These are phyloP conservation scores for Ensete glaucum DNA, from an alignment of 176 grass and related monocot genomes.

Conservation along the genomic window DNA sequence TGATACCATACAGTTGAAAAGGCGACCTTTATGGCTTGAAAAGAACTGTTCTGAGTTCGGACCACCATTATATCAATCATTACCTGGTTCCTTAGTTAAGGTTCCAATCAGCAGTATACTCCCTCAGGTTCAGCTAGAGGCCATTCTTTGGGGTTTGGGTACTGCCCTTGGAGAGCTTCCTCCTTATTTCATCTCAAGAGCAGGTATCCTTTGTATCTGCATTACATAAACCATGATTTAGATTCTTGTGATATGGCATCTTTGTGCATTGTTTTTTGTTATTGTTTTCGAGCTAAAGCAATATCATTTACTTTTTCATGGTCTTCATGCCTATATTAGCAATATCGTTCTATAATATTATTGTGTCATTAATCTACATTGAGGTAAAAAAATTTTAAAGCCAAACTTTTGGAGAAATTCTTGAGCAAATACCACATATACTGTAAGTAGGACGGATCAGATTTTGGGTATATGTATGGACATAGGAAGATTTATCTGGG, in stretches of 20 bases:
- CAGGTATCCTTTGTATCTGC: slow-evolving; percentile 39
- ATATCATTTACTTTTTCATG: background rate
- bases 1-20: slow-evolving; percentile 85
- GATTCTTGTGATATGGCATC: background rate
- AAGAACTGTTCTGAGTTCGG: slow-evolving; percentile 82
- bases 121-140: slow-evolving; percentile 77
- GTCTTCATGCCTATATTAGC: background rate
- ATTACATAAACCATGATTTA: background rate
- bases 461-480: too few species aligned
- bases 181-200: slow-evolving; percentile 96
- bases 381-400: too few species aligned
- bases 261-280: background rate
- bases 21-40: slow-evolving; percentile 74
- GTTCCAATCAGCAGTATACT: slow-evolving; percentile 78
- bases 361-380: too few species aligned
- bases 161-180: slow-evolving; percentile 95
- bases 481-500: too few species aligned
- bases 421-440: too few species aligned
- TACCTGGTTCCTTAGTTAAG: slow-evolving; percentile 42
- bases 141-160: slow-evolving; percentile 93
- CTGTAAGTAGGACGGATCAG: too few species aligned
- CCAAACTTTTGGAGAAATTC: too few species aligned
- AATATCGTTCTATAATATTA: too few species aligned
- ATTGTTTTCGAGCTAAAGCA: background rate
- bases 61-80: slow-evolving; percentile 45